Conservation (phyloP, 106 monocot species). For the Apostasia ramifera region DNA sequence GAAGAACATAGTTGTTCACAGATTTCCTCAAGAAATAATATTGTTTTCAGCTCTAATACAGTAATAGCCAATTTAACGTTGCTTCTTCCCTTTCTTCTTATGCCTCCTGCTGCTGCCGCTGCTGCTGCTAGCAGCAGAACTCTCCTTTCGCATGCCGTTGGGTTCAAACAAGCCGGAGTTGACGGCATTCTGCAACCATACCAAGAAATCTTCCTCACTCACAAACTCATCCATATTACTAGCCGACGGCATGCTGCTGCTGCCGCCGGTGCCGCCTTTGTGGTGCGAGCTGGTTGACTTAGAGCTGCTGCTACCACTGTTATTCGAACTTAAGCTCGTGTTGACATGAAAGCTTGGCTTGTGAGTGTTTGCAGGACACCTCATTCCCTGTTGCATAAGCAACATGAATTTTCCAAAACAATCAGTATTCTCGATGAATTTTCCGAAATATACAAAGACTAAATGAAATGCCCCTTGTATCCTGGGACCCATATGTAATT, state of each 20-base stretch:
- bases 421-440: too few relatives aligned
- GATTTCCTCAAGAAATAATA: background rate
- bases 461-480: too few relatives aligned
- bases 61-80: constrained; percentile 21
- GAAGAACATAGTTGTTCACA: background rate
- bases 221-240: constrained; percentile 34
- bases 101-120: constrained; percentile 26
- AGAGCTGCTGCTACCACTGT: constrained; percentile 8
- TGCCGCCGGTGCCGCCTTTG: constrained; percentile 15
- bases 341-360: constrained; percentile 94
- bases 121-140: constrained; percentile 21
- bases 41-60: background rate
- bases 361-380: constrained; percentile 78
- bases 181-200: constrained; percentile 79
- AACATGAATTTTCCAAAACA: too few relatives aligned
- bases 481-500: too few relatives aligned
- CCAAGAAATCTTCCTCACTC: constrained; percentile 74
- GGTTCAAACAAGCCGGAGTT: constrained; percentile 57
- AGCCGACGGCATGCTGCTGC: constrained; percentile 14
- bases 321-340: constrained; percentile 48
- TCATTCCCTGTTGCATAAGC: constrained; percentile 60
- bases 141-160: constrained; percentile 10
- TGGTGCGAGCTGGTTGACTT: constrained; percentile 37
- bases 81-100: constrained; percentile 65
- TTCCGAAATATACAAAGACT: too few relatives aligned